Evolutionary conservation across 169 alveolate genomes (phyloP).

Genomic region (Cryptosporidium tyzzeri): DNA sequence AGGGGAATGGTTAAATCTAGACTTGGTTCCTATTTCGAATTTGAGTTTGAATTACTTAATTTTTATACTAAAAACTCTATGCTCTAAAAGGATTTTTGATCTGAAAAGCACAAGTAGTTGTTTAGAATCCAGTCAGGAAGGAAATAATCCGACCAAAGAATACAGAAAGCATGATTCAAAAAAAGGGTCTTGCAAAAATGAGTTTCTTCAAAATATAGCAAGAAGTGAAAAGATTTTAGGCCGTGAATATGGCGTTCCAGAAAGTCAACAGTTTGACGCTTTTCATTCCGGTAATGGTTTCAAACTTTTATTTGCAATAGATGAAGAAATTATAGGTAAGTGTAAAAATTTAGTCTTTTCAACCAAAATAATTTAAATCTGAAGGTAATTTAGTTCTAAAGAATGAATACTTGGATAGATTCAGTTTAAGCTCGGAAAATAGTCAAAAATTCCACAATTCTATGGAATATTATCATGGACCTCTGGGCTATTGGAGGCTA

Average conservation of each 20-base stretch:
- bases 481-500: slow-evolving; percentile 70
- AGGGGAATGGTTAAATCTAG: slow-evolving; percentile 61
- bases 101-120: neutral
- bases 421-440: slow-evolving; percentile 3
- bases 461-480: neutral
- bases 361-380: neutral
- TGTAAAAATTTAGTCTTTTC: neutral
- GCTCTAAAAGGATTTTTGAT: neutral
- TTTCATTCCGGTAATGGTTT: neutral
- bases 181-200: neutral
- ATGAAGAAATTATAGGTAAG: slow-evolving; percentile 67
- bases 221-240: neutral
- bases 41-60: neutral
- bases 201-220: slow-evolving; percentile 5
- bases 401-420: neutral
- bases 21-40: slow-evolving; percentile 26
- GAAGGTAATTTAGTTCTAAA: slow-evolving; percentile 19
- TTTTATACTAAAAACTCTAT: neutral
- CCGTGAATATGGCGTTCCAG: neutral
- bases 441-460: neutral
- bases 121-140: neutral
- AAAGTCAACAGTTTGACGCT: neutral
- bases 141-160: neutral
- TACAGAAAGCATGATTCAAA: neutral
- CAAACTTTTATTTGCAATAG: slow-evolving; percentile 38